Evolutionary conservation across 164 flowering plant genomes (phyloP), one percentile per base, ranked within the genome.

Genomic region (Paratinospora sagittata): DNA sequence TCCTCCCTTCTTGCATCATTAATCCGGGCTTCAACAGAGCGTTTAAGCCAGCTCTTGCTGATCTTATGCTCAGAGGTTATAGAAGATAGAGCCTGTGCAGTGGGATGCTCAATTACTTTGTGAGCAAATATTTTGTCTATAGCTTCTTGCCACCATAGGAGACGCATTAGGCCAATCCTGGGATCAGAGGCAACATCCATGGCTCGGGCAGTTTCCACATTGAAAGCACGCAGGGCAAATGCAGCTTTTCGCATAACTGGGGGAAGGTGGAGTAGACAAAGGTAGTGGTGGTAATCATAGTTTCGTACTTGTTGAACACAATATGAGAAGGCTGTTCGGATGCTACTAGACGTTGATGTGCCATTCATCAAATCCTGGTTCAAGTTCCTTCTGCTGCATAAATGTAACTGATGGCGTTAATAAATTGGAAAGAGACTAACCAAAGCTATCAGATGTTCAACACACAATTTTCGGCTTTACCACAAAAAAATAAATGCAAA

Each of bases 101-200:
- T 84, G 45, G 98, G 99, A 66, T 96, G 95, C 76, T 96, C 97
- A 66, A 96, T 88, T 27, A 76, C 41, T 74, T 91, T 89, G 60
- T 82, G 76, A 43, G 91, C 77, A 73, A 74, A 91, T 55, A 96
- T 89, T 79, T 91, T 96, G 83, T 96, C 97, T 23, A 96, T 82
- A 65, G 93, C 88, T 74, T 96, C 98, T 75, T 90, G 95, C 99
- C 99, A 96, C 99, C 99, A 96, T 8, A 93, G 78, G n/a, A 96
- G 88, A 58, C 97, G 97, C 97, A 93, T 89, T 3, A 93, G 88
- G 21, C 99, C 99, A 70, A 91, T 86, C 80, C 81, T 89, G 6
- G 99, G 97, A 77, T 91, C 96, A 55, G 99, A 93, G 69, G 96
- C 89, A 70, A 93, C 89, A 82, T 91, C 97, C 98, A 96, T 93